Conservation (phyloP, 2,329 filamentous ascomycete species). For the Zasmidium citrigriseum region DNA sequence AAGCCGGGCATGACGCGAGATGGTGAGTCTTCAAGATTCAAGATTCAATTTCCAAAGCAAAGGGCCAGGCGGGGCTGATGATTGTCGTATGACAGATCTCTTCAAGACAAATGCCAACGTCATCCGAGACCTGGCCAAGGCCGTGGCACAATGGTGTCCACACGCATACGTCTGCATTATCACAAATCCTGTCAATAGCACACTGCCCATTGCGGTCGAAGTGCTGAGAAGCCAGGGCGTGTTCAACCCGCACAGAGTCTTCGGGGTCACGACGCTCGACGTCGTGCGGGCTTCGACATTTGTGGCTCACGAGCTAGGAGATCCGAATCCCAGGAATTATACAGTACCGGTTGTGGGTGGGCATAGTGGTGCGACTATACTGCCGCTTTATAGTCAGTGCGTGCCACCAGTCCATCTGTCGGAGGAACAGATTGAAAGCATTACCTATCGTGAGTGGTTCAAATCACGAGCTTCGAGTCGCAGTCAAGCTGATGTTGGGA, state of each 20-base stretch:
- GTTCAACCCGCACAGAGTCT: conserved; percentile 93
- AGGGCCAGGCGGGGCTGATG: too few species aligned
- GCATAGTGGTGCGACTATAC: conserved; percentile 97
- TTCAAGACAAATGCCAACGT: conserved; percentile 99
- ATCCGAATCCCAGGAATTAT: conserved; percentile 78
- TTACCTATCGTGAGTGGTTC: conserved; percentile 72
- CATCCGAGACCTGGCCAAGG: conserved; percentile 89
- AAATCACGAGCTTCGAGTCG: background rate
- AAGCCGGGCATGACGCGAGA: conserved; percentile 99
- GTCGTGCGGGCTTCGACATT: conserved; percentile 98
- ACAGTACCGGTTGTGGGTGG: conserved; percentile 92
- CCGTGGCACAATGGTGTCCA: conserved; percentile 81
- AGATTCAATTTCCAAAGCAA: too few species aligned
- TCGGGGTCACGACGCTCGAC: conserved; percentile 97
- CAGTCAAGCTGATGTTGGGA: conserved; percentile 8
- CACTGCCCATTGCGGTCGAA: conserved; percentile 95
- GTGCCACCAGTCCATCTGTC: conserved; percentile 79
- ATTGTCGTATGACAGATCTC: too few species aligned
- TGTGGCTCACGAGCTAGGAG: conserved; percentile 79
- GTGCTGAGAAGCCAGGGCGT: conserved; percentile 90
- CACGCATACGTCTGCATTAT: conserved; percentile 96
- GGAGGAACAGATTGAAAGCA: conserved; percentile 81
- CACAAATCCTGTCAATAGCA: conserved; percentile 99
- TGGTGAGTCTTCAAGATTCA: conserved; percentile 37
- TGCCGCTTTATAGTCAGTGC: conserved; percentile 93